Percentiles rank a stretch among this genome's conserved stretches.
phyloP scores from a whole-genome alignment of 352 stramenopile genomes.

The Heterotrichella gracilis region DNA sequence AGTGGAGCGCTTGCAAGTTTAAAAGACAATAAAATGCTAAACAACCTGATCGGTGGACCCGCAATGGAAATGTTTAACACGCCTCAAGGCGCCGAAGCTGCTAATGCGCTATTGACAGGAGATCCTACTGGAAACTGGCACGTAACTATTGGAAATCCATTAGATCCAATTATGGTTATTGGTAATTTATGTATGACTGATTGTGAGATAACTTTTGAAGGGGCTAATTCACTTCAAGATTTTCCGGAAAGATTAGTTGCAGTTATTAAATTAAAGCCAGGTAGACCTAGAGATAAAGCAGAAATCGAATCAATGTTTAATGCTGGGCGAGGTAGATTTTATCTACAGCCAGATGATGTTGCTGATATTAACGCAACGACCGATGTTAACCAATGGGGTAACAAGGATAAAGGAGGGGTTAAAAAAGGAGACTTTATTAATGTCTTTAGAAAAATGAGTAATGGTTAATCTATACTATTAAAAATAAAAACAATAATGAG shows the following conservation, averaged over 20 bases:
- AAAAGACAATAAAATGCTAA: no score
- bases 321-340: not conserved
- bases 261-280: not conserved
- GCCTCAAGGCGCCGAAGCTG: no score
- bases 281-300: not conserved
- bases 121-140: no score
- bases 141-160: not conserved
- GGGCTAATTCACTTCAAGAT: not conserved
- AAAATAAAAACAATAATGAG: not conserved
- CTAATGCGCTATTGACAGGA: no score
- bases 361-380: not conserved
- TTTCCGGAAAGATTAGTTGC: not conserved
- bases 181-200: not conserved
- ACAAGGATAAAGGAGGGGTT: not conserved
- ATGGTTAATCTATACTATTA: not conserved
- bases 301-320: not conserved
- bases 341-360: not conserved
- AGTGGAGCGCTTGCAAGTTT: no score
- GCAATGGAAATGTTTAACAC: no score
- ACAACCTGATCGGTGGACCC: no score
- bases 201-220: not conserved
- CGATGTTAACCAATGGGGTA: not conserved
- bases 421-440: not conserved
- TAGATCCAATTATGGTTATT: not conserved
- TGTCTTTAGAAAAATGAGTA: not conserved